Base-by-base conservation (phyloP, 768 basidiomycete genomes). In the Lactifluus subvellereus region DNA sequence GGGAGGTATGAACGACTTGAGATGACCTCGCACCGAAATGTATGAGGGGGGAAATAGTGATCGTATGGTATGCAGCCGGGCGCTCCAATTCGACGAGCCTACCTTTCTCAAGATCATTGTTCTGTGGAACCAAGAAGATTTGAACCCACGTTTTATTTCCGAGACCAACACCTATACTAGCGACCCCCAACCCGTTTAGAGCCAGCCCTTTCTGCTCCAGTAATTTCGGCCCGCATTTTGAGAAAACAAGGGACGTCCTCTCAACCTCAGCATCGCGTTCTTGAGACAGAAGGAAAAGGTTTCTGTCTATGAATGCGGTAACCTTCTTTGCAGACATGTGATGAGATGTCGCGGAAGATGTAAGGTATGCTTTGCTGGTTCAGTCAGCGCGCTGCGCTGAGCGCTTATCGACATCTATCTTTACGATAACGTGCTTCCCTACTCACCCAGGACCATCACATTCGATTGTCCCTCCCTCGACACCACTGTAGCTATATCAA, bases 161-260 rank as follows among this genome's bases (percentile, higher is more conserved):
- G 4, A 98, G 80, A 3, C 95, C 96, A 18, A 97, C 81, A 55
- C 82, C 85, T n/a, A 94, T 79, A 30, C 81, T 79, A 1, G 82
- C 79, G 1, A 92, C 76, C 1, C 89, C 85, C 5, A 98, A 77
- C 50, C 87, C 87, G 33, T 82, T 82, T 1, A 97, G 72, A 0
- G 91, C 87, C 10, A 98, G 77, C 3, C 95, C 95, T 61, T 88
- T 87, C 67, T 89, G 86, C 72, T 96, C 93, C n/a, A 98, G 79
- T 9, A 94, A 77, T 66, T 86, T 90, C 0, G 88, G 87, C 1
- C 87, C 83, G 69, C 91, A 94, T 60, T 91, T 91, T 9, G 89
- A 86, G 20, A 94, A 78, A 38, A 96, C 76, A 51, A 97, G 77
- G 8, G 88, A 84, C 14, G 82, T 89, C 43, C 89, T 82, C 62